Conservation (phyloP, 2,329 filamentous ascomycete species). For the Pseudogymnoascus sp. region DNA sequence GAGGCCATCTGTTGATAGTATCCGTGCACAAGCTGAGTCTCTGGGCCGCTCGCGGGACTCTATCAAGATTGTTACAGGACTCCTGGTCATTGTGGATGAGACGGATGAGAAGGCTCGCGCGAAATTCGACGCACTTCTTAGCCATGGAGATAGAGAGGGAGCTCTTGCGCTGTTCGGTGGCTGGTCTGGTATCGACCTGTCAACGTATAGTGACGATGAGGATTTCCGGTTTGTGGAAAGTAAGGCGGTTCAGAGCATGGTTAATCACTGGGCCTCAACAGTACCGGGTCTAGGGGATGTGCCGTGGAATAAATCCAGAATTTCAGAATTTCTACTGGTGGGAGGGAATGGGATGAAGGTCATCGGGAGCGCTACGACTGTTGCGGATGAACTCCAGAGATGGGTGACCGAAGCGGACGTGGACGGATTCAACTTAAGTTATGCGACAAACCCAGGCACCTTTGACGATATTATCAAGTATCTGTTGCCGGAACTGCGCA, state of each 20-base stretch:
- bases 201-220: constrained; percentile 49
- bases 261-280: constrained; percentile 41
- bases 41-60: constrained; percentile 49
- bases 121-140: constrained; percentile 55
- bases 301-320: constrained; percentile 60
- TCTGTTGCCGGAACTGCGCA: constrained; percentile 54
- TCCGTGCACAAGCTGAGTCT: constrained; percentile 47
- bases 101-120: constrained; percentile 60
- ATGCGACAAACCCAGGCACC: constrained; percentile 55
- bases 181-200: constrained; percentile 13
- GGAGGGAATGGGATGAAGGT: constrained; percentile 54
- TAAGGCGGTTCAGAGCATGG: constrained; percentile 34
- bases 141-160: constrained; percentile 57
- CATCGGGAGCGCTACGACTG: constrained; percentile 44
- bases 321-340: constrained; percentile 60
- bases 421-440: constrained; percentile 67
- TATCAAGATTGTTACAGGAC: constrained; percentile 65
- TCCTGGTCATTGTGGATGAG: constrained; percentile 56
- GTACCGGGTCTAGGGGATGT: constrained; percentile 50
- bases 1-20: constrained; percentile 53
- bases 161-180: constrained; percentile 65
- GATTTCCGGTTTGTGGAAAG: constrained; percentile 44
- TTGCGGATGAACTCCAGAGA: constrained; percentile 59
- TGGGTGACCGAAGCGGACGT: constrained; percentile 64
- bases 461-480: constrained; percentile 61